Evolutionary conservation across 148 eudicot species (phyloP).

Genomic region (Rhododendron ovatum): DNA sequence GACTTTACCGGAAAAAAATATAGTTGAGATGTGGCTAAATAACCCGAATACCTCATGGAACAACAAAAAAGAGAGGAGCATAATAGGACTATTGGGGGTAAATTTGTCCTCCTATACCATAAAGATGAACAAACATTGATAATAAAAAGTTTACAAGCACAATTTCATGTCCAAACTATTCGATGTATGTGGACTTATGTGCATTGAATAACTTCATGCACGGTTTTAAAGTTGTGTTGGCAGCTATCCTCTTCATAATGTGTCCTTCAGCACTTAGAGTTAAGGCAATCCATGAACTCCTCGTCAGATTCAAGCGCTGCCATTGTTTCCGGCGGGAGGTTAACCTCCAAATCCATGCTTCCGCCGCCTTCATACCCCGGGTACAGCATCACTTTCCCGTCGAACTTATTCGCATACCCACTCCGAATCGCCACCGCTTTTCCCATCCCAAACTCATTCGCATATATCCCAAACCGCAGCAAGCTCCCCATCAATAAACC

Average conservation of each 20-base stretch:
- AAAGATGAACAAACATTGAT: too few species aligned
- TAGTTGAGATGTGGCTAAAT: too few species aligned
- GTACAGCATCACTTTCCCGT: constrained; percentile 26
- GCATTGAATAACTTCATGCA: too few species aligned
- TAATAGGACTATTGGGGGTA: too few species aligned
- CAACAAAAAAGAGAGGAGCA: too few species aligned
- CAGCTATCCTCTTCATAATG: background rate
- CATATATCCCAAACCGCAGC: constrained; percentile 24
- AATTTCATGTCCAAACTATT: too few species aligned
- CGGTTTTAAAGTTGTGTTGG: too few species aligned
- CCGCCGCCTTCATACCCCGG: constrained; percentile 20
- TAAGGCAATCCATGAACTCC: constrained; percentile 13
- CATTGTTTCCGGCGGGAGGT: constrained; percentile 16
- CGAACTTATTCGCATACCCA: constrained; percentile 22
- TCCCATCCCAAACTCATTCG: constrained; percentile 25
- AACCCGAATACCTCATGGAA: too few species aligned
- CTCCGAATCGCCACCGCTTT: constrained; percentile 26
- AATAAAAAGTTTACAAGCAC: too few species aligned
- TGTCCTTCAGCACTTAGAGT: background rate
- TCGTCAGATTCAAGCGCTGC: constrained; percentile 11
- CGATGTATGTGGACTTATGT: too few species aligned
- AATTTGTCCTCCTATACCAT: too few species aligned
- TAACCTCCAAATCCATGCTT: constrained; percentile 30
- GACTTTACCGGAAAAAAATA: too few species aligned
- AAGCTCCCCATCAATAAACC: constrained; percentile 22